These are phyloP conservation scores for Teunomyces funiuensis DNA, from an alignment of 805 yeast genomes.

Conservation along the genomic window DNA sequence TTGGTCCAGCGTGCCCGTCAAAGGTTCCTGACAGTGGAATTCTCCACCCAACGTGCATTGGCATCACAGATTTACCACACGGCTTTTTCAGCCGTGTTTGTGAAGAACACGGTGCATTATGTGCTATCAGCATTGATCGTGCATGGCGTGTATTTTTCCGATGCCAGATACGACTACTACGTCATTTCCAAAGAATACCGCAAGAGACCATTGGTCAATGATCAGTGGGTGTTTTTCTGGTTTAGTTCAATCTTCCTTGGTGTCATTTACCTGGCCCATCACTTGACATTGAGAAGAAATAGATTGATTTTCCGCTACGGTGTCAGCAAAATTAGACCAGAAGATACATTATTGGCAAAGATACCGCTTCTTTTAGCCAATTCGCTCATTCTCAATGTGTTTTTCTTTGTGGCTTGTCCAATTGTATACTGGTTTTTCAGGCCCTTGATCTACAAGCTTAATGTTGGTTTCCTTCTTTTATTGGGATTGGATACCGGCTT, in stretches of 20 bases:
- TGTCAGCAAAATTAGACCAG: conserved; percentile 41
- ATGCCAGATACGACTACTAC: conserved; percentile 27
- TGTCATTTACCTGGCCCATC: conserved; percentile 49
- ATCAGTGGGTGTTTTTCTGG: conserved; percentile 51
- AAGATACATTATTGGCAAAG: conserved; percentile 26
- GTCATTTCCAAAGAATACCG: conserved; percentile 40
- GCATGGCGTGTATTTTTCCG: conserved; percentile 18
- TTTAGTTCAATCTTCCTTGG: conserved; percentile 44
- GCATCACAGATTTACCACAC: conserved; percentile 28
- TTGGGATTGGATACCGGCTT: conserved; percentile 38
- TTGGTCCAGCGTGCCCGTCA: conserved; percentile 26
- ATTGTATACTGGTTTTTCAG: conserved; percentile 42
- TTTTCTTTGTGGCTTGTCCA: conserved; percentile 33
- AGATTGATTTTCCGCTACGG: conserved; percentile 49
- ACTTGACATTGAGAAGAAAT: conserved; percentile 54
- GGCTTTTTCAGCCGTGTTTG: conserved; percentile 18
- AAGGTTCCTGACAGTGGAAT: conserved; percentile 30
- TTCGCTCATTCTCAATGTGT: conserved; percentile 30
- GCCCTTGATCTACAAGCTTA: conserved; percentile 39
- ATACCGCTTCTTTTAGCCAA: conserved; percentile 35
- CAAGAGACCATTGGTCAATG: conserved; percentile 37
- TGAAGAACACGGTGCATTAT: conserved; percentile 20
- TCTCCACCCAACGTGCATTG: conserved; percentile 31
- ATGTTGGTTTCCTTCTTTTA: conserved; percentile 26
- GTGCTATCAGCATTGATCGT: conserved; percentile 22